phyloP scores from a whole-genome alignment of 2,329 filamentous ascomycete species.

The Nemania sp. region DNA sequence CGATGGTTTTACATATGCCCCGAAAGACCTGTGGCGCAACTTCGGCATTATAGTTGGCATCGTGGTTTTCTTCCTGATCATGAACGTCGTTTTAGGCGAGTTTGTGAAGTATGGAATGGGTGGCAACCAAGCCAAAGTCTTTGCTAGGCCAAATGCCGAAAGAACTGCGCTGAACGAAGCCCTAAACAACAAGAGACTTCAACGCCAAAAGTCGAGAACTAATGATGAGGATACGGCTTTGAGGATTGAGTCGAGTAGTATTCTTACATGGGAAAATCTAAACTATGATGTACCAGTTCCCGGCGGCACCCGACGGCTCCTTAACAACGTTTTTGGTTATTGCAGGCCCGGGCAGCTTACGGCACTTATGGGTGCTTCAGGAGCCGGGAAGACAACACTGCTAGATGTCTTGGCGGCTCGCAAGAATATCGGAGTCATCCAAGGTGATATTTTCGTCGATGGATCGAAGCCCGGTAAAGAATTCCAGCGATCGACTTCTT shows the following conservation, averaged over 20 bases:
- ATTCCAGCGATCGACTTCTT: conserved; percentile 65
- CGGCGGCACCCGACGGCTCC: conserved; percentile 57
- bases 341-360: conserved; percentile 77
- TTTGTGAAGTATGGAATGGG: conserved; percentile 76
- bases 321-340: conserved; percentile 65
- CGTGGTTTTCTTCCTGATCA: conserved; percentile 72
- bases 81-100: conserved; percentile 80
- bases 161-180: conserved; percentile 66
- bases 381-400: conserved; percentile 86
- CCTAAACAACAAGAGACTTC: conserved; percentile 61
- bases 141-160: conserved; percentile 70
- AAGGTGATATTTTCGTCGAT: conserved; percentile 61
- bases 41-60: conserved; percentile 79
- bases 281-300: conserved; percentile 72
- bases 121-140: conserved; percentile 80
- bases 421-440: conserved; percentile 64
- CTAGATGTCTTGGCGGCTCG: conserved; percentile 71
- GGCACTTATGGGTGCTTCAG: conserved; percentile 79
- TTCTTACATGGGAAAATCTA: conserved; percentile 86
- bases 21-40: conserved; percentile 76
- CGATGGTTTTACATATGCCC: conserved; percentile 67
- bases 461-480: conserved; percentile 59
- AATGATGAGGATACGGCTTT: conserved; percentile 54
- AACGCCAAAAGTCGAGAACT: conserved; percentile 52
- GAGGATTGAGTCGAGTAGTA: conserved; percentile 61